Percentiles rank a stretch among this genome's conserved stretches.
Conservation (phyloP, 2,329 filamentous ascomycete genomes). For the Ceratocystis destructans region DNA sequence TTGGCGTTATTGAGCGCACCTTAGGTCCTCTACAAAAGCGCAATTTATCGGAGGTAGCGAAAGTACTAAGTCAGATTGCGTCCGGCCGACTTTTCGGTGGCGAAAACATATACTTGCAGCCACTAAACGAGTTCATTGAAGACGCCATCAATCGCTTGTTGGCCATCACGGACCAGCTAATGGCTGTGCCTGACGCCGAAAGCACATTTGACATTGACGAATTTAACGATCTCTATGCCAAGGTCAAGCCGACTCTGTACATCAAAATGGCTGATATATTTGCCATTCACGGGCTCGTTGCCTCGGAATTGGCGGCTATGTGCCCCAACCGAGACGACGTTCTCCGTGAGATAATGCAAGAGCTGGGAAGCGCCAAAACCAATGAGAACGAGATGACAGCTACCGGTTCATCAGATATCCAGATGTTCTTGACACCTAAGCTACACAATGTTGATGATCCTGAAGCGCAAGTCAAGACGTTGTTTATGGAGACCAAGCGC, state of each 20-base stretch:
- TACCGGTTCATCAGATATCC: slow-evolving; percentile 77
- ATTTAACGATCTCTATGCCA: slow-evolving; percentile 93
- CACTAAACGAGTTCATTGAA: slow-evolving; percentile 78
- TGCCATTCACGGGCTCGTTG: slow-evolving; percentile 79
- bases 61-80: slow-evolving; percentile 79
- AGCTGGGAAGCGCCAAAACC: slow-evolving; percentile 88
- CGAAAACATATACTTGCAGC: slow-evolving; percentile 91
- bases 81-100: slow-evolving; percentile 82
- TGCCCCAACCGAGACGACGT: slow-evolving; percentile 74
- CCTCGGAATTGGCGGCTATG: slow-evolving; percentile 61
- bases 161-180: slow-evolving; percentile 61
- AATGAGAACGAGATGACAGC: slow-evolving; percentile 89
- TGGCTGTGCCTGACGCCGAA: slow-evolving; percentile 76
- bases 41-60: slow-evolving; percentile 79
- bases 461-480: slow-evolving; percentile 75
- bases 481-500: slow-evolving; percentile 97
- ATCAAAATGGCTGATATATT: slow-evolving; percentile 98
- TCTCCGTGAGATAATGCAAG: slow-evolving; percentile 79
- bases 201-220: slow-evolving; percentile 95
- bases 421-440: slow-evolving; percentile 78
- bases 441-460: slow-evolving; percentile 84
- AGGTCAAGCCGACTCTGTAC: slow-evolving; percentile 94
- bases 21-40: slow-evolving; percentile 84
- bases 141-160: slow-evolving; percentile 71
- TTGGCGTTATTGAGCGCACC: slow-evolving; percentile 80